Base-by-base conservation (phyloP, 164 flowering plant species). In the Vitis amurensis region DNA sequence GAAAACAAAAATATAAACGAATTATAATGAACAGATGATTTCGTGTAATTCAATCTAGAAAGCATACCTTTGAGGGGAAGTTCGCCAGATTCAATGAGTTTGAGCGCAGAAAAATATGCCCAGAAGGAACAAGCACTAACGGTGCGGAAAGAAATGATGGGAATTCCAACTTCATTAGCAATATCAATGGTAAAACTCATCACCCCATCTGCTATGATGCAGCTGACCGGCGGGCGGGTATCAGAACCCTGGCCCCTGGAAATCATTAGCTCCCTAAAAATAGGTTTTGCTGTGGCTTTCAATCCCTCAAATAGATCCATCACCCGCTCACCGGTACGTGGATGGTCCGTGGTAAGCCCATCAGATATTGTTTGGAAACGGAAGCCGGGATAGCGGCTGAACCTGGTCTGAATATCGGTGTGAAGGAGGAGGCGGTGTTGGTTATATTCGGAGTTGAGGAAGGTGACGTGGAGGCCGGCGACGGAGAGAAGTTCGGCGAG, bases 161-260 rank as follows among this genome's bases (percentile, higher is more conserved):
- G 85, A 59, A 89, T 70, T 0, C 73, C 78, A 31, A 81, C 15
- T 61, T 87, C 87, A 2, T 65, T 59, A 2, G 78, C 93, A 7
- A 81, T 70, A 37, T 85, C 88, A 17, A 65, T 15, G 0, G 76
- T 60, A 47, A 78, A 80, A 8, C 74, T 55, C 55, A 84, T 53
- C 8, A 79, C 8, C 55, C 85, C 89, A 72, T 88, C 91, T 0
- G 73, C 76, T 3, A 88, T 79, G 3, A 88, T 51, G 71, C 87
- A 84, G 3, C 70, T 69, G 13, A 78, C 76, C 0, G 80, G 74
- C 7, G 70, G 68, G 2, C 47, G 63, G 0, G 30, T 19, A 6
- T 52, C 51, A 3, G 63, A 47, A 30, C 48, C n/a, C 3, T 68
- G 48, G 11, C 53, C 16, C 48, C 12, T 61, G 1, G 71, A 71